These are phyloP conservation scores for Sporothrix humicola DNA, from an alignment of 2,329 filamentous ascomycete species.

Conservation along the genomic window DNA sequence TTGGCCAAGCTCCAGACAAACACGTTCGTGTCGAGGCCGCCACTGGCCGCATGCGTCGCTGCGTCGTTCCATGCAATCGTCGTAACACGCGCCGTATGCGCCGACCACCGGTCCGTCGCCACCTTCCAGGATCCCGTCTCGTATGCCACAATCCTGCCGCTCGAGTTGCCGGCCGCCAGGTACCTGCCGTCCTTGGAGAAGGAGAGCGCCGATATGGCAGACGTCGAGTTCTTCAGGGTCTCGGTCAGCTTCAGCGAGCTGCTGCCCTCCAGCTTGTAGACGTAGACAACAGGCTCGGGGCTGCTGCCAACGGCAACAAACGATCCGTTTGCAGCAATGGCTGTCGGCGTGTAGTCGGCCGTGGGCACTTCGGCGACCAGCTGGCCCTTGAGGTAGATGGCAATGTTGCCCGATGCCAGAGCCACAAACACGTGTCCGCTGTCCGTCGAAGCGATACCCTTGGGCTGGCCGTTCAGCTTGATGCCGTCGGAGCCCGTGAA, in stretches of 20 bases:
- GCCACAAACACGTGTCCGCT: conserved; percentile 62
- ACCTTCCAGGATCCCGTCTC: conserved; percentile 66
- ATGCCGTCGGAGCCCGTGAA: conserved; percentile 69
- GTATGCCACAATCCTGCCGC: conserved; percentile 88
- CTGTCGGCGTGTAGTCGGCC: conserved; percentile 65
- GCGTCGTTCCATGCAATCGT: conserved; percentile 76
- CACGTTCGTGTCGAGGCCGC: conserved; percentile 87
- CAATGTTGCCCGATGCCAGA: conserved; percentile 55
- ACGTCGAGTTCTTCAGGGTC: conserved; percentile 70
- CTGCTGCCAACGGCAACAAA: conserved; percentile 75
- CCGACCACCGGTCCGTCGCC: conserved; percentile 75
- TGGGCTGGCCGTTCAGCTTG: conserved; percentile 80
- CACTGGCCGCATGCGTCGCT: conserved; percentile 80
- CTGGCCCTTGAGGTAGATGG: conserved; percentile 64
- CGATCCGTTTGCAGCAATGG: conserved; percentile 71
- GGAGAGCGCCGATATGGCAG: conserved; percentile 76
- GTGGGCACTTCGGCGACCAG: conserved; percentile 65
- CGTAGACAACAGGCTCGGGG: conserved; percentile 71
- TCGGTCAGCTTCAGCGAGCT: conserved; percentile 60
- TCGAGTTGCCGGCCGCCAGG: conserved; percentile 80
- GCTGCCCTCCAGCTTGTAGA: conserved; percentile 69
- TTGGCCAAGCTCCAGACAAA: conserved; percentile 88
- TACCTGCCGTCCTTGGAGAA: conserved; percentile 80
- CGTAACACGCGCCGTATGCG: conserved; percentile 64
- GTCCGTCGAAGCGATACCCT: conserved; percentile 65